Evolutionary conservation across 257 asterid genomes (phyloP).

Genomic region (Lantana camara): DNA sequence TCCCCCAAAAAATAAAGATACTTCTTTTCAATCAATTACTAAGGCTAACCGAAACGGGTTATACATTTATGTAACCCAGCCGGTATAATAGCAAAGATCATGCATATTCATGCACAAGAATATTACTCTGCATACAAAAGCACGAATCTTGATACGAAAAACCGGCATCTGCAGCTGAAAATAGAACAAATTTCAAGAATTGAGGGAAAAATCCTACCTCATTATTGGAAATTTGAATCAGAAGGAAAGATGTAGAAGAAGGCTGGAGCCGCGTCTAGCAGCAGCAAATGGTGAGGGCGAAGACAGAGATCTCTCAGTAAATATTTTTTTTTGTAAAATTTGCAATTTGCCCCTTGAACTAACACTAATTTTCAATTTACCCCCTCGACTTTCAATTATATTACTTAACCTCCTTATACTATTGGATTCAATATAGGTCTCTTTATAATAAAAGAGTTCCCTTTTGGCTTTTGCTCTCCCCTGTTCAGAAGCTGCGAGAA

Average conservation of each 20-base stretch:
- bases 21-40: not conserved
- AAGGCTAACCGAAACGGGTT: not conserved
- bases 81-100: not conserved
- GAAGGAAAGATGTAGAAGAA: slow-evolving; percentile 9
- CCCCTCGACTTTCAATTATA: slow-evolving; percentile 6
- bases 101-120: slow-evolving; percentile 17
- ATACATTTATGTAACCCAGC: not conserved
- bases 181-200: not conserved
- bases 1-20: too few species aligned
- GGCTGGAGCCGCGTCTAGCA: slow-evolving; percentile 3
- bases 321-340: slow-evolving; percentile 4
- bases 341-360: slow-evolving; percentile 17
- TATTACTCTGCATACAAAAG: not conserved
- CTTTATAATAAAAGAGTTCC: too few species aligned
- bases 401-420: not conserved
- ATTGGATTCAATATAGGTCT: not conserved
- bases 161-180: slow-evolving; percentile 11
- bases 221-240: slow-evolving; percentile 23
- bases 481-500: slow-evolving; percentile 3
- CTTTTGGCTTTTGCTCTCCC: not conserved
- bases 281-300: slow-evolving; percentile 17
- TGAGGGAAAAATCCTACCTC: slow-evolving; percentile 18
- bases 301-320: slow-evolving; percentile 26
- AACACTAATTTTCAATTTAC: not conserved
- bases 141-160: not conserved